A percentile compares a stretch with the other conserved stretches of the same genome.
These are phyloP conservation scores for Trichoderma sp. DNA, from an alignment of 2,329 filamentous ascomycete genomes.

Conservation along the genomic window DNA sequence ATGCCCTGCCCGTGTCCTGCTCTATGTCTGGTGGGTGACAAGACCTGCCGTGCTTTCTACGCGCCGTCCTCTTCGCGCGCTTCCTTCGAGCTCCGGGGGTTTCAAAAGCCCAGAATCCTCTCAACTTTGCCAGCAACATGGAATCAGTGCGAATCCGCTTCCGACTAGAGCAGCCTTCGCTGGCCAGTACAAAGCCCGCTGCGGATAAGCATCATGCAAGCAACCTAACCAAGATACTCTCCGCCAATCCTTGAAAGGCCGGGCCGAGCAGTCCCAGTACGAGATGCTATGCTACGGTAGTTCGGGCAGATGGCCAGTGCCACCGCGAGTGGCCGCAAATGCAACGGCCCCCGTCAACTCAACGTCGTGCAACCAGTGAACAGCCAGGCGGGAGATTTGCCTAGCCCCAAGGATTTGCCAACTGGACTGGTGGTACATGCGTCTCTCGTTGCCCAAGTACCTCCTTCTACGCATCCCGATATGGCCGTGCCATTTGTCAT, in stretches of 20 bases:
- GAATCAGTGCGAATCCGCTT: neutral
- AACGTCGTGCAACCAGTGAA: constrained; percentile 18
- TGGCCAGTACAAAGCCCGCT: neutral
- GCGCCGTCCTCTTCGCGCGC: neutral
- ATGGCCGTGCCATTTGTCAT: neutral
- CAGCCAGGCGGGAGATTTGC: constrained; percentile 7
- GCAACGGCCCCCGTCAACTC: constrained; percentile 17
- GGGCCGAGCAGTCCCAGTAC: constrained; percentile 5
- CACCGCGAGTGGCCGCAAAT: neutral
- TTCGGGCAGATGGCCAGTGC: constrained; percentile 8
- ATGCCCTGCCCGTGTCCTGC: constrained; percentile 14
- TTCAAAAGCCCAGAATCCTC: neutral
- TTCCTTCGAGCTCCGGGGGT: neutral
- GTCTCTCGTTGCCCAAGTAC: neutral
- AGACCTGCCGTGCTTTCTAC: neutral
- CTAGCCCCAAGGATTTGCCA: neutral
- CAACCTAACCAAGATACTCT: constrained; percentile 15
- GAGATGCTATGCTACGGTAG: constrained; percentile 8
- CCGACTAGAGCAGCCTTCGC: neutral
- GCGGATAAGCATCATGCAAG: constrained; percentile 18
- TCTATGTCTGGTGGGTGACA: neutral
- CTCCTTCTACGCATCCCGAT: neutral
- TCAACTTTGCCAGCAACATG: neutral
- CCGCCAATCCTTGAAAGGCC: constrained; percentile 13
- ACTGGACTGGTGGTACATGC: neutral